These are phyloP conservation scores for Fusarium globosum DNA, from an alignment of 2,329 filamentous ascomycete species.

Conservation along the genomic window DNA sequence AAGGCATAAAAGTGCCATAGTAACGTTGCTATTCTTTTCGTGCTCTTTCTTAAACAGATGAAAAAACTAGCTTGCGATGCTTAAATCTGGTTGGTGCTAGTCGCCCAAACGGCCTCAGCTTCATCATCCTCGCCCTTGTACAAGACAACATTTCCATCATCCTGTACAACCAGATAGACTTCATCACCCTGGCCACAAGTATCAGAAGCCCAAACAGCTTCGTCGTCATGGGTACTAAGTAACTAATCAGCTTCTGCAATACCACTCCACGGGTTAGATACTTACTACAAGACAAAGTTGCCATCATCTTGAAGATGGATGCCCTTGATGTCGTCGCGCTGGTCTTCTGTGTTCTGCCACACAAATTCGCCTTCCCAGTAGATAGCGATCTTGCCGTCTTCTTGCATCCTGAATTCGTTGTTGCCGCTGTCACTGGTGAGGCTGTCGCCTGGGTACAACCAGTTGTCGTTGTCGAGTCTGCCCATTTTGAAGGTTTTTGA, in stretches of 20 bases:
- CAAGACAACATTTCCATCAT: constrained; percentile 49
- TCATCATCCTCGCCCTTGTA: constrained; percentile 45
- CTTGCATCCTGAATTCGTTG: constrained; percentile 48
- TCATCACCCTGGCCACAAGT: constrained; percentile 34
- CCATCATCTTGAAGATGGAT: constrained; percentile 47
- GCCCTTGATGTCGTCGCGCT: constrained; percentile 46
- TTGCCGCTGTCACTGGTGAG: constrained; percentile 47
- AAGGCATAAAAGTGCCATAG: too few relatives aligned
- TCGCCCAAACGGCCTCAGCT: constrained; percentile 45
- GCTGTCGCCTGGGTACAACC: constrained; percentile 46
- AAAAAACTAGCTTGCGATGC: rapidly evolving
- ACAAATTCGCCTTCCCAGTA: constrained; percentile 46
- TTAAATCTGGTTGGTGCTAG: constrained; percentile 32
- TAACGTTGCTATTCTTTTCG: rapidly evolving
- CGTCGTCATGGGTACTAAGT: constrained; percentile 28
- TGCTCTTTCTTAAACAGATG: rapidly evolving
- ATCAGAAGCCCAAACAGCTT: constrained; percentile 44
- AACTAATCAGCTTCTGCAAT: neutral
- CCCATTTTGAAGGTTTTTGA: neutral
- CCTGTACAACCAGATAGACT: constrained; percentile 46
- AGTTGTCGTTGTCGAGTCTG: constrained; percentile 48
- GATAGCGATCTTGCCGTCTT: constrained; percentile 47
- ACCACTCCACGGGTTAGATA: neutral
- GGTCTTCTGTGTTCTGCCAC: constrained; percentile 46
- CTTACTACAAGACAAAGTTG: constrained; percentile 50